Base-by-base conservation (phyloP, 1,139 yeast genomes). In the Magnusiomyces fungicola region DNA sequence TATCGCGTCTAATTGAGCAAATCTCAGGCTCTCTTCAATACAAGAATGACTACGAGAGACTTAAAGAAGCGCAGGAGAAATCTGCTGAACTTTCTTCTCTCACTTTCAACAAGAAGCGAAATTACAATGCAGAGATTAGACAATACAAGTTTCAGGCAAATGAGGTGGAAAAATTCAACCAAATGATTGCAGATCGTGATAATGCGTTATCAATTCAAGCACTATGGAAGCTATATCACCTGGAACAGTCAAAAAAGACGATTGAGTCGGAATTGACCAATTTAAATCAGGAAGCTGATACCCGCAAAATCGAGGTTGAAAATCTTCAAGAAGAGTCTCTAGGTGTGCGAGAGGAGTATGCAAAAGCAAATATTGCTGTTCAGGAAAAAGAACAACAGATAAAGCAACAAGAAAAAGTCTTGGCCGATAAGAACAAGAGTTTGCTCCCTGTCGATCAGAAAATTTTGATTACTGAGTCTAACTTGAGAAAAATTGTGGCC, bases 21-120 rank as follows among this genome's bases (percentile, higher is more conserved):
- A 80, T 92, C 27, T 83, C 95, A 54, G 96, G 97, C 0, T 84
- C 96, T 0, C 68, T 70, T 5, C 95, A 86, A 45, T 78, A 68
- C 57, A 74, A 78, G 45, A 72, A 71, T 29, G 88, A 87, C 53
- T 92, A 83, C 62, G 94, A 84, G n/a, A 58, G 61, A 21, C 66
- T 86, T 50, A 77, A 78, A 58, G 85, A 82, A 30, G 94, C 84
- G 48, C 71, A 70, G 43, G 58, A 57, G 30, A 52, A 54, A 24
- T 82, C 92, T 0, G 83, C 78, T 50, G 86, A 83, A 53, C 72
- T 74, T 9, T 74, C 92, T 0, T 76, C 83, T 22, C 72, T 79
- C 16, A 79, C 84, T 4, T 80, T 85, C 56, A 78, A 88, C 40
- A 78, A 83, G 56, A 83, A 83, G 66, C 78, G 94, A 61, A 78